These are phyloP conservation scores for Aspergillus diversus DNA, from an alignment of 495 filamentous ascomycete species.

Conservation along the genomic window DNA sequence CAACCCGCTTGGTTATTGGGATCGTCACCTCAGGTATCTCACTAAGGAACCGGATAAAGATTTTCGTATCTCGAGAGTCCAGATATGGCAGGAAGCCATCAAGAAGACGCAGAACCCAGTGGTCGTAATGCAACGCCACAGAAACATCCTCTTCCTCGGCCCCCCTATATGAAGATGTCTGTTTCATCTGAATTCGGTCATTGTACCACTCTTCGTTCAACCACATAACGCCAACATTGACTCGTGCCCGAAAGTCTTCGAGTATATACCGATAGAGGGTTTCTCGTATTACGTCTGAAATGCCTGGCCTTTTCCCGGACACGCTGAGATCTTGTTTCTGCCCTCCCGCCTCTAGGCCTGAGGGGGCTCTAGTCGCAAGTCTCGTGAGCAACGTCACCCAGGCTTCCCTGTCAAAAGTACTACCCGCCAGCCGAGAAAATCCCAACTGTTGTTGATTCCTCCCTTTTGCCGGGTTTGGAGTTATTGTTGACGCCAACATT, in stretches of 20 bases:
- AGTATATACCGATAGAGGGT: slow-evolving; percentile 80
- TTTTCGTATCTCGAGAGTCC: slow-evolving; percentile 77
- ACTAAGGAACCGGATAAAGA: slow-evolving; percentile 85
- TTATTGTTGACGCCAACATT: slow-evolving; percentile 69
- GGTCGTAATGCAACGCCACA: slow-evolving; percentile 68
- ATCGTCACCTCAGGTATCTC: slow-evolving; percentile 82
- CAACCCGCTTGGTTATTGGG: slow-evolving; percentile 71
- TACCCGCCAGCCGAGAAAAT: slow-evolving; percentile 82
- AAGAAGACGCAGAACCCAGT: slow-evolving; percentile 76
- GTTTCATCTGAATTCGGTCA: slow-evolving; percentile 66
- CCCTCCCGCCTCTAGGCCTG: slow-evolving; percentile 60
- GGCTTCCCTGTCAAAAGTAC: slow-evolving; percentile 81
- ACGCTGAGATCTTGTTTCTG: slow-evolving; percentile 31
- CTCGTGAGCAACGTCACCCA: slow-evolving; percentile 89
- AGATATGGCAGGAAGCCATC: slow-evolving; percentile 88
- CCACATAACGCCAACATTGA: slow-evolving; percentile 88
- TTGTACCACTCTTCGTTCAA: slow-evolving; percentile 98
- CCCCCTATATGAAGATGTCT: slow-evolving; percentile 39
- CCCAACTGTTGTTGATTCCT: slow-evolving; percentile 55
- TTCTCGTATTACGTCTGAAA: slow-evolving; percentile 75
- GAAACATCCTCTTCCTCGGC: slow-evolving; percentile 43
- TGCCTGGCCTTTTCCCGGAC: slow-evolving; percentile 32
- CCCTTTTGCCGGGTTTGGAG: slow-evolving; percentile 51
- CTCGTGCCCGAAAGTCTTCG: slow-evolving; percentile 85
- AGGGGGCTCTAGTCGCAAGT: slow-evolving; percentile 78